A percentile compares a stretch with the other conserved stretches of the same genome.
Evolutionary conservation across 768 basidiomycete species (phyloP).

Genomic region (Russula earlei): DNA sequence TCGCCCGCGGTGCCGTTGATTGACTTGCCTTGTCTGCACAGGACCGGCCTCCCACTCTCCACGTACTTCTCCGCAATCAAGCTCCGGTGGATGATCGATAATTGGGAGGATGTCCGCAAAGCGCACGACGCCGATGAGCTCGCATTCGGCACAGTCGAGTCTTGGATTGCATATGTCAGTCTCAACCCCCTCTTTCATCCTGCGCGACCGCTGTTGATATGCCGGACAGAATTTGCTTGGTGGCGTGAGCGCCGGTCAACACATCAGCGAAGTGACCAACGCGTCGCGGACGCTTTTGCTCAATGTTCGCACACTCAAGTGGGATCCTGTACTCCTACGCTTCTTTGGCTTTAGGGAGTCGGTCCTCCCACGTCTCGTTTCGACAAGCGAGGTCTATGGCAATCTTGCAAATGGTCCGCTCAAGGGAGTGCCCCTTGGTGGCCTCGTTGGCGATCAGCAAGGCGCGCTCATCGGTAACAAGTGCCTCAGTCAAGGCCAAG

Average conservation of each 20-base stretch:
- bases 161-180: conserved; percentile 83
- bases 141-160: conserved; percentile 91
- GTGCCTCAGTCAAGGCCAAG: conserved; percentile 82
- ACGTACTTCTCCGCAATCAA: conserved; percentile 99
- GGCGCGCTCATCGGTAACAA: conserved; percentile 95
- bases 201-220: neutral
- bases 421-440: conserved; percentile 75
- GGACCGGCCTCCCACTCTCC: conserved; percentile 88
- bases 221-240: conserved; percentile 67
- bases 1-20: neutral
- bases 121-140: conserved; percentile 79
- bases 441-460: conserved; percentile 97
- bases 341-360: conserved; percentile 79
- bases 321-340: conserved; percentile 72
- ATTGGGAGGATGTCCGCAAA: conserved; percentile 60
- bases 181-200: neutral
- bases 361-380: conserved; percentile 79
- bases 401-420: conserved; percentile 56
- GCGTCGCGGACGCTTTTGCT: conserved; percentile 93
- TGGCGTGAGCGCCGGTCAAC: conserved; percentile 55
- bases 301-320: conserved; percentile 70
- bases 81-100: conserved; percentile 93
- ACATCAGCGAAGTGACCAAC: conserved; percentile 90
- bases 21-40: conserved; percentile 26
- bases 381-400: conserved; percentile 90